Percentiles rank a stretch among this genome's conserved stretches.
Conservation (phyloP, 495 filamentous ascomycete genomes). For the Hyaloscypha hepaticicola region DNA sequence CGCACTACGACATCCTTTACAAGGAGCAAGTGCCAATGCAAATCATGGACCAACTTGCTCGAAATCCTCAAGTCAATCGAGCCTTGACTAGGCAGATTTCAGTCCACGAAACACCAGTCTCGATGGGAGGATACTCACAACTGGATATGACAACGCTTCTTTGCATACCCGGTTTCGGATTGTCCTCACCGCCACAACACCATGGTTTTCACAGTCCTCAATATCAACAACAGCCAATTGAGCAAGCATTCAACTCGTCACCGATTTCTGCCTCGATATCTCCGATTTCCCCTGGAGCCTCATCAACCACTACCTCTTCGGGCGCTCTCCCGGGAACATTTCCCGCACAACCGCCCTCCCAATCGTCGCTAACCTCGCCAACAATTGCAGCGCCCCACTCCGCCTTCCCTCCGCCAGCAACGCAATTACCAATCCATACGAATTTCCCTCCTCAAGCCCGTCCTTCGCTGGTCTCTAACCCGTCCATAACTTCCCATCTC, state of each 20-base stretch:
- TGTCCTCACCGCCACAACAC: slow-evolving; percentile 31
- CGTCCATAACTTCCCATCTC: slow-evolving; percentile 12
- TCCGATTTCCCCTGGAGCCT: slow-evolving; percentile 33
- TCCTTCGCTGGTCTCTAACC: slow-evolving; percentile 16
- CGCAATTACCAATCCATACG: slow-evolving; percentile 36
- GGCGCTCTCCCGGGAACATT: slow-evolving; percentile 38
- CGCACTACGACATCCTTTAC: slow-evolving; percentile 96
- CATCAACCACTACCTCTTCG: slow-evolving; percentile 33
- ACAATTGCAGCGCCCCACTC: slow-evolving; percentile 24
- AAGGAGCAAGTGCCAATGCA: slow-evolving; percentile 54
- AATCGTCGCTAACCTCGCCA: slow-evolving; percentile 38
- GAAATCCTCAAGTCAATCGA: slow-evolving; percentile 54
- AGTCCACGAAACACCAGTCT: slow-evolving; percentile 38
- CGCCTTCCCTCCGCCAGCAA: slow-evolving; percentile 31
- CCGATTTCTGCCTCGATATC: slow-evolving; percentile 29
- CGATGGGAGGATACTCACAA: slow-evolving; percentile 37
- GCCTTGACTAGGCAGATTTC: slow-evolving; percentile 42
- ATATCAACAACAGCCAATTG: slow-evolving; percentile 21
- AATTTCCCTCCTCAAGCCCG: slow-evolving; percentile 33
- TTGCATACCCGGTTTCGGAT: slow-evolving; percentile 42
- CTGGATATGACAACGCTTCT: slow-evolving; percentile 44
- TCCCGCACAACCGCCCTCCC: slow-evolving; percentile 44
- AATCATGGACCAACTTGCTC: slow-evolving; percentile 43
- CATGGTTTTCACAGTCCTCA: slow-evolving; percentile 23
- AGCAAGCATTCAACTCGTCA: slow-evolving; percentile 25